phyloP scores from a whole-genome alignment of 140 eudicot genomes.

The Senecio squalidus region DNA sequence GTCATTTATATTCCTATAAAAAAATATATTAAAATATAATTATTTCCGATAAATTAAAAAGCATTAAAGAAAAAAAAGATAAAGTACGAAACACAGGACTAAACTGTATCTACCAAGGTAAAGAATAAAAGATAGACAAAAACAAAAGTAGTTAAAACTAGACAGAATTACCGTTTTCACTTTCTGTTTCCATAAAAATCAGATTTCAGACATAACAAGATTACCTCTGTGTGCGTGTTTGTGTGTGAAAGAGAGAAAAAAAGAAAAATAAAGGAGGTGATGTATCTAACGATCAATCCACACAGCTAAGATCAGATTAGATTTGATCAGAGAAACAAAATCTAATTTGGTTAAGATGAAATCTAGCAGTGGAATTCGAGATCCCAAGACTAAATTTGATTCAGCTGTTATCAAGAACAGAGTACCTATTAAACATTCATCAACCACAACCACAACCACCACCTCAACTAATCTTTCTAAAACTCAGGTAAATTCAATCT shows the following conservation, averaged over 20 bases:
- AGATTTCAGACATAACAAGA: no score
- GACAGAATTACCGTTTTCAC: neutral
- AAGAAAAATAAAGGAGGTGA: no score
- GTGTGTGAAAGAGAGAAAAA: no score
- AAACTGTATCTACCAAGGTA: no score
- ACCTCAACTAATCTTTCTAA: slow-evolving; percentile 25
- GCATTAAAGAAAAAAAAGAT: no score
- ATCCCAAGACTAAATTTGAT: slow-evolving; percentile 50
- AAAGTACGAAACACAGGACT: no score
- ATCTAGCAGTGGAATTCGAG: slow-evolving; percentile 30
- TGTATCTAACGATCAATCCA: neutral
- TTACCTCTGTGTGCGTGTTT: no score
- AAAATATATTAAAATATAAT: no score
- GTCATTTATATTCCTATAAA: no score
- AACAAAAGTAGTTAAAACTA: neutral
- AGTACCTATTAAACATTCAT: slow-evolving; percentile 29
- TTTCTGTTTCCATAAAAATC: no score
- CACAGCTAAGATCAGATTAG: slow-evolving; percentile 16
- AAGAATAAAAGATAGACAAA: no score
- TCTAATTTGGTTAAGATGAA: slow-evolving; percentile 37
- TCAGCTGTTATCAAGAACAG: slow-evolving; percentile 44
- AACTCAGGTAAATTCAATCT: slow-evolving; percentile 37
- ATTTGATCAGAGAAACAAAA: slow-evolving; percentile 58
- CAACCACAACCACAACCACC: slow-evolving; percentile 16
- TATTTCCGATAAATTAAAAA: no score